Base-by-base conservation (phyloP, 495 filamentous ascomycete genomes). In the Trichoderma orchidacearum region DNA sequence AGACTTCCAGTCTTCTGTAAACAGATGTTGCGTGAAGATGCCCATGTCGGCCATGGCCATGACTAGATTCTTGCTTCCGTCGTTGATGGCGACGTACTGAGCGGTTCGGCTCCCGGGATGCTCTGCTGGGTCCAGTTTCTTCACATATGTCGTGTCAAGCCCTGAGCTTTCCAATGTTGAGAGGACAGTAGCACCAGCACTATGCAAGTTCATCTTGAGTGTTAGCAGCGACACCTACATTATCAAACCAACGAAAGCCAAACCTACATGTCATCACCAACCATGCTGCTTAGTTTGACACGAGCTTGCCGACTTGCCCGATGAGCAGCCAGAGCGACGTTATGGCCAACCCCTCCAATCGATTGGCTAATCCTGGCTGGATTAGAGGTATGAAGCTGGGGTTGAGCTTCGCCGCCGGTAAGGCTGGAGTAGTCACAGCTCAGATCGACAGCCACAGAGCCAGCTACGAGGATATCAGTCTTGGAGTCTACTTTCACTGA, bases 31-130 rank as follows among this genome's bases (percentile, higher is more conserved):
- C 53, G 89, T 82, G 58, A 96, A 76, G 64, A 98, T 93, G 53
- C 72, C 74, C 89, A 97, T 96, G 65, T 98, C 93, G 17, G 93
- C 89, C 86, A 96, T 94, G 53, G 89, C 91, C 45, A 95, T 64
- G 3, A 87, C 75, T 9, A 98, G 78, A 56, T 90, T 84, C 62
- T 91, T 93, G 27, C 85, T 79, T 1, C 71, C 72, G 64, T 92
- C 87, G 68, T 97, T 98, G 62, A 96, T 73, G 17, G 90, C 84
- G 2, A 97, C 80, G 64, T 98, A 98, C 65, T 95, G 89, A 5
- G 90, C 88, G 2, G 93, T 98, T 27, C 83, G 75, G 35, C 68
- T 67, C 0, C 76, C 71, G 8, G 74, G 69, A 6, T 76, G 72
- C 15, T 74, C 68, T 18, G 74, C 66, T 56, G 62, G 65, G 9